Evolutionary conservation across 1,284 basidiomycete genomes (phyloP), one percentile per base, ranked within the genome.

Genomic region (Boletus calvinii): DNA sequence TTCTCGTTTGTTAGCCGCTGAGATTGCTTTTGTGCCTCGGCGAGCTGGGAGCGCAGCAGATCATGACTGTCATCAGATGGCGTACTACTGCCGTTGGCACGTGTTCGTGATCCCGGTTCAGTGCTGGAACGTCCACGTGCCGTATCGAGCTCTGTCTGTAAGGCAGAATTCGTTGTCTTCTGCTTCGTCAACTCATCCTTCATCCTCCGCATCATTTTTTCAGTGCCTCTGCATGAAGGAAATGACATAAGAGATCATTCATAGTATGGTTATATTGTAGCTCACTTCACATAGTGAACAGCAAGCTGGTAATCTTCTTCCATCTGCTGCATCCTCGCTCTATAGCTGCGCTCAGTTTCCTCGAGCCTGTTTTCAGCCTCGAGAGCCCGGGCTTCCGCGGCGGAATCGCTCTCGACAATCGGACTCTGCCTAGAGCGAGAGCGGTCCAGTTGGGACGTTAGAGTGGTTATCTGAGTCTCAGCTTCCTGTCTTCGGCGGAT

Each of bases 131-230:
- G 81, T 48, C 82, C 82, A 24, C 85, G 85, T 40, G 79, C 64
- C 6, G 74, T 68, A 58, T 95, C 92, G 24, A 95, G 77, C 63
- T 96, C 92, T 17, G 80, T 72, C 66, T 95, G 92, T 37, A 98
- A 81, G 57, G 79, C 76, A 39, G 83, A 77, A 67, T 94, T 95
- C 42, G 85, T 72, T 50, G 79, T 77, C 74, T 96, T 96, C 70
- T 94, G 90, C 73, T 92, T 95, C 56, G 84, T 89, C 53, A 96
- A 74, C 67, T 97, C 94, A 62, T 93, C 91, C 72, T 95, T 94
- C 90, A 99, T 95, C 62, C 92, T 85, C 60, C 94, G 87, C 77
- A 98, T 90, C 87, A 99, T 96, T 76, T 98, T 98, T 73, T 99
- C 97, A 1, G 95, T 98, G 48, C 94, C 94, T 80, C 94, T 95